A percentile compares a stretch with the other conserved stretches of the same genome.
Evolutionary conservation across 2,329 filamentous ascomycete species (phyloP).

Genomic region (Aspergillus novofumigatus): DNA sequence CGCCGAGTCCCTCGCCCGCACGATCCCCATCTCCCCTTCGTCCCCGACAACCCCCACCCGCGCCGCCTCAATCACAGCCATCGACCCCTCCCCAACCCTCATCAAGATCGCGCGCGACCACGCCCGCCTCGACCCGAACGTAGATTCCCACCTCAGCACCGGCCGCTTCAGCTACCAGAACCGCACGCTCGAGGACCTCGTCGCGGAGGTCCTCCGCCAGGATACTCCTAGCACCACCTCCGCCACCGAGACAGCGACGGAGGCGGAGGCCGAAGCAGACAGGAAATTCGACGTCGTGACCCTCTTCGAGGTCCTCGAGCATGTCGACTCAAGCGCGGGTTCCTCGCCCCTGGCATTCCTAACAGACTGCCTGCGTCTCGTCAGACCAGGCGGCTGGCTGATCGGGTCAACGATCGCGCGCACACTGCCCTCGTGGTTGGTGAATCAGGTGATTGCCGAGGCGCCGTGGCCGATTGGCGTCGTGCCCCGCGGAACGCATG

Average conservation of each 20-base stretch:
- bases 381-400: constrained; percentile 89
- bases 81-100: constrained; percentile 42
- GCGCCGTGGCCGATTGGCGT: constrained; percentile 66
- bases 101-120: constrained; percentile 68
- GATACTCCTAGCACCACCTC: constrained; percentile 2
- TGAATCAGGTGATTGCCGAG: constrained; percentile 89
- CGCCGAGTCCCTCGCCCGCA: constrained; percentile 61
- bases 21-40: constrained; percentile 26
- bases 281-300: constrained; percentile 71
- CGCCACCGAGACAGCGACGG: constrained; percentile 3
- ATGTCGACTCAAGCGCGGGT: constrained; percentile 69
- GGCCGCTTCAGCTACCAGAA: constrained; percentile 66
- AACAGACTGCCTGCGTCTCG: constrained; percentile 53
- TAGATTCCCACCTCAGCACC: constrained; percentile 51
- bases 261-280: constrained; percentile 28
- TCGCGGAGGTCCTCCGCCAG: constrained; percentile 9
- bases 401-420: constrained; percentile 88
- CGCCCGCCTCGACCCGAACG: constrained; percentile 66
- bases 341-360: constrained; percentile 75
- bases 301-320: constrained; percentile 92
- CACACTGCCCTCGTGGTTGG: constrained; percentile 83
- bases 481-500: constrained; percentile 88
- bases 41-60: constrained; percentile 29
- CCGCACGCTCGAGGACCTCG: constrained; percentile 64
- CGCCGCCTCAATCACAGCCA: constrained; percentile 41